Evolutionary conservation across 495 filamentous ascomycete genomes (phyloP), one percentile per base, ranked within the genome.

Genomic region (Penicillium argentinense): DNA sequence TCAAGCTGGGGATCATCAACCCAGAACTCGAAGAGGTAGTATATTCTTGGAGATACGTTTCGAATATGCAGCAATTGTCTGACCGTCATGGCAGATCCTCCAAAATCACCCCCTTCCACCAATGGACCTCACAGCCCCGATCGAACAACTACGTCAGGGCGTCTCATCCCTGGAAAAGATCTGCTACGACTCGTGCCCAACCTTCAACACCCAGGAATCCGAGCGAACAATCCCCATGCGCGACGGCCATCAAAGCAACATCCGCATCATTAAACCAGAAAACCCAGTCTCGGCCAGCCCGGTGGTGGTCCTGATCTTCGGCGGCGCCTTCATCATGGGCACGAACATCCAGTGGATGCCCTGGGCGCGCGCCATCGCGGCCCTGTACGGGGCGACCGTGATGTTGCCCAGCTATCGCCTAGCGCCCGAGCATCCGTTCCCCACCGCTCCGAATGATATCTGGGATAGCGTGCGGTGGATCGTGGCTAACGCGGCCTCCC

Each of bases 381-480:
- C 32, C 53, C 62, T 42, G 46, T 64, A 50, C 42, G 60, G 40
- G 26, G 64, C 34, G 23, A 74, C 38, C 56, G 72, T 36, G 2
- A 18, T 36, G 2, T 18, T 18, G 21, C 32, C 21, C 1, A 70
- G 47, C 14, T 79, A 81, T 45, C 67, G 74, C 18, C 60, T 75
- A 4, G 70, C 71, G 1, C 75, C 76, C 1, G 74, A 78, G 37
- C 42, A 73, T 42, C 57, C 62, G n/a, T 81, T 75, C 47, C 77
- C 77, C 1, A 60, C 63, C 1, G 56, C 67, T 14, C 47, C 66
- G 7, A 44, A 79, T 12, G 78, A 81, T 54, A 60, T 67, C 32
- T 77, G 67, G 63, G 76, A 79, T 57, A 69, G 68, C 5, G 52
- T 77, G 39, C 60, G 69, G 52, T 78, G 78, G 76, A 64, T 77